Evolutionary conservation across 768 basidiomycete species (phyloP), one percentile per base, ranked within the genome.

Genomic region (Stropharia rugosoannulata): DNA sequence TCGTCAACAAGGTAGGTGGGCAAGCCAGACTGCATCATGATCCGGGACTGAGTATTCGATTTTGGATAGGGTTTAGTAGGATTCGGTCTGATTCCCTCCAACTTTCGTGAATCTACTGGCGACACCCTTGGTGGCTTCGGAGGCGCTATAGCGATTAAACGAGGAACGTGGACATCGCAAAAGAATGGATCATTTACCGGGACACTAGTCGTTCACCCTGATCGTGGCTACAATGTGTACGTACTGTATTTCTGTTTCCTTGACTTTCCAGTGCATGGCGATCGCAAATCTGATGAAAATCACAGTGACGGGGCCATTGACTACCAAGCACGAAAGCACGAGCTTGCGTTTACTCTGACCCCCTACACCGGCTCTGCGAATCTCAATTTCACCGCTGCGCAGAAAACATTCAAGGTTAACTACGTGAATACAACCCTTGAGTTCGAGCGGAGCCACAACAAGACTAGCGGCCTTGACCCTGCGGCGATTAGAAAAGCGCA

Each of bases 101-200:
- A 84, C 61, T 78, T 80, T 59, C 72, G 58, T 5, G 84, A 86
- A 35, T 82, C 81, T 0, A 83, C 80, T 0, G 80, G 80, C 0
- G 81, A 85, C 57, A 85, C 84, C 0, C 58, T 86, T 5, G 86
- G 86, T 18, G 84, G 84, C 9, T 76, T 86, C 16, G 85, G 85
- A 15, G 84, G 83, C 51, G 83, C 82, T 1, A 83, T 86, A 18
- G 77, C 83, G 1, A 58, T 87, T 54, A 80, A 85, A 67, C 70
- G 58, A 5, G 77, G 78, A 3, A 75, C 81, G 1, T 85, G 80
- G 63, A 58, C 47, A n/a, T 13, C 25, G 22, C 39, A 11, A 2
- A 29, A 39, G 1, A 59, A 78, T 55, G 80, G 78, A 1, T 68
- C 66, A 2, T 84, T 74, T 62, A 67, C 70, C 2, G 84, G 84